Evolutionary conservation across 192 early-diverging fungal genomes (phyloP).

Genomic region (Diversispora eburnea): DNA sequence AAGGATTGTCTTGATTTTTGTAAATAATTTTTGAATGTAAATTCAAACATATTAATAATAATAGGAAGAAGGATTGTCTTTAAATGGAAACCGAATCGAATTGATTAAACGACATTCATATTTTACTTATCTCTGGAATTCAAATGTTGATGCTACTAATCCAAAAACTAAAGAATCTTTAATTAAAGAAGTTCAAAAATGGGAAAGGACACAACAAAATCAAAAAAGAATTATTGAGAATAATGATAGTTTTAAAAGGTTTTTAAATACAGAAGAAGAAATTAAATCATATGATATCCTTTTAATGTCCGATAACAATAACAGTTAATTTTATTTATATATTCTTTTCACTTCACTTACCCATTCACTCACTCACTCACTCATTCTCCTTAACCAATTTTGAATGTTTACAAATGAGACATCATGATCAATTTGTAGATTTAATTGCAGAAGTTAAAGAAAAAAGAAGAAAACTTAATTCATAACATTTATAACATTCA

Average conservation of each 20-base stretch:
- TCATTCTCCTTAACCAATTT: neutral
- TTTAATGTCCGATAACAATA: too few species aligned
- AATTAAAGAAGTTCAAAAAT: neutral
- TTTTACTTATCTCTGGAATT: conserved; percentile 16
- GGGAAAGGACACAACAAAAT: conserved; percentile 19
- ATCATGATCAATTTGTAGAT: neutral
- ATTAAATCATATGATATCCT: conserved; percentile 14
- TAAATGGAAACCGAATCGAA: neutral
- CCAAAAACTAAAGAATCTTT: conserved; percentile 8
- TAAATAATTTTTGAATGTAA: neutral
- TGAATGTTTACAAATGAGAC: neutral
- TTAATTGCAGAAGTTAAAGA: neutral
- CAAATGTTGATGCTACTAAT: conserved; percentile 24
- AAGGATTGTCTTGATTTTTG: neutral
- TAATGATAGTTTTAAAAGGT: neutral
- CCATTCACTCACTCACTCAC: too few species aligned
- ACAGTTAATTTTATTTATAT: neutral
- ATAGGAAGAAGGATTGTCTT: conserved; percentile 23
- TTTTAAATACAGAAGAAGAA: neutral
- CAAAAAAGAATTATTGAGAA: neutral
- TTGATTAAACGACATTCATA: conserved; percentile 14
- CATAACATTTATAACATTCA: too few species aligned
- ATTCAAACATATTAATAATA: neutral
- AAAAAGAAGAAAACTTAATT: neutral
- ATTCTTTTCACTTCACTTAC: too few species aligned